Evolutionary conservation across 1,284 basidiomycete species (phyloP).

Genomic region (Leccinum discolor): DNA sequence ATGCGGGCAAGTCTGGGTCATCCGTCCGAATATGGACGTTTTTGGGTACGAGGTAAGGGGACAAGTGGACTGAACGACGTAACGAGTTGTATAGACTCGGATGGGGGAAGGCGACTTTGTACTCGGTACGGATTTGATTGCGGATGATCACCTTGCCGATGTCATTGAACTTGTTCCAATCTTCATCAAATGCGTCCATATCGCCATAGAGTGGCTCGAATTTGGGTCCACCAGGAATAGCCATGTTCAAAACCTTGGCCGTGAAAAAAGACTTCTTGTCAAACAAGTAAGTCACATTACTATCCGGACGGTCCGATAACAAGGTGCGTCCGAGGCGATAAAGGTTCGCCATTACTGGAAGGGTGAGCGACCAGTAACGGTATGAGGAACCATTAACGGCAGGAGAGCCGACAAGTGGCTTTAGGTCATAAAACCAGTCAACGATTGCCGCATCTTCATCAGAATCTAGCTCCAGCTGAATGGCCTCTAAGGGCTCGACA

Average conservation of each 20-base stretch:
- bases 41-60: conserved; percentile 92
- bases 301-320: conserved; percentile 90
- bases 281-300: conserved; percentile 87
- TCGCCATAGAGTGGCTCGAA: conserved; percentile 96
- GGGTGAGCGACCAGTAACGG: conserved; percentile 88
- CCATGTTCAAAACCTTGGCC: conserved; percentile 97
- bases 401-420: conserved; percentile 88
- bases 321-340: conserved; percentile 95
- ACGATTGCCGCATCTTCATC: conserved; percentile 65
- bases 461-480: conserved; percentile 94
- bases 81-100: conserved; percentile 88
- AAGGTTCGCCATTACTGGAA: conserved; percentile 96
- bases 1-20: conserved; percentile 98
- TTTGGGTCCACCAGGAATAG: conserved; percentile 98
- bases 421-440: conserved; percentile 99
- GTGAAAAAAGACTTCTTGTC: conserved; percentile 99
- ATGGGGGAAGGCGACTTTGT: conserved; percentile 99
- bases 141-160: conserved; percentile 99
- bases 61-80: conserved; percentile 92
- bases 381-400: conserved; percentile 94
- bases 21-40: conserved; percentile 98
- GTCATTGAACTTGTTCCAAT: conserved; percentile 99
- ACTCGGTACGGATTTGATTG: conserved; percentile 98
- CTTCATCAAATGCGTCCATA: conserved; percentile 97
- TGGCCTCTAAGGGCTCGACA: conserved; percentile 97